Conservation (phyloP, 2,329 filamentous ascomycete genomes). For the Calycina marina region DNA sequence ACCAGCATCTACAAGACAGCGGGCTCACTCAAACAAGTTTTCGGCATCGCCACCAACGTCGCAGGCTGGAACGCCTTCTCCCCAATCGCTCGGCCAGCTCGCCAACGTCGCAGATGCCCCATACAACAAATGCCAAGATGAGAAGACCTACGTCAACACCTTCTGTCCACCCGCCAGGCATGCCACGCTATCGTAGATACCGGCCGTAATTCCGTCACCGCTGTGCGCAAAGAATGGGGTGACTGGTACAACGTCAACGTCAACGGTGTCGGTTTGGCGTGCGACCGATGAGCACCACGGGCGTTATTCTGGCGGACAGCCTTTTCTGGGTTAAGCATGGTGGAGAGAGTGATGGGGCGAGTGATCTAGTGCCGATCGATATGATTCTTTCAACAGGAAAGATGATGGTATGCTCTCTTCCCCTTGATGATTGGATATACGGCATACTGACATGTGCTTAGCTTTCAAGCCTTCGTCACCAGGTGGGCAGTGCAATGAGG, state of each 20-base stretch:
- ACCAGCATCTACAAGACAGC: not conserved
- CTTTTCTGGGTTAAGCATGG: slow-evolving; percentile 25
- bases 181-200: slow-evolving; percentile 34
- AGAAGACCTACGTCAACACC: slow-evolving; percentile 26
- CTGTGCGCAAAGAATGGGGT: slow-evolving; percentile 28
- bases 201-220: slow-evolving; percentile 33
- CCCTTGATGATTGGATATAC: slow-evolving; percentile 22
- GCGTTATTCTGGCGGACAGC: slow-evolving; percentile 18
- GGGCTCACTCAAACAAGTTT: slow-evolving; percentile 33
- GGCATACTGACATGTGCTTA: slow-evolving; percentile 2
- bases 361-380: slow-evolving; percentile 26
- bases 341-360: slow-evolving; percentile 20
- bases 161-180: slow-evolving; percentile 24
- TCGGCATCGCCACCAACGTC: slow-evolving; percentile 43
- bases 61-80: slow-evolving; percentile 37
- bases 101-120: slow-evolving; percentile 27
- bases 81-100: slow-evolving; percentile 16
- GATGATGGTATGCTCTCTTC: slow-evolving; percentile 40
- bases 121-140: slow-evolving; percentile 33
- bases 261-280: slow-evolving; percentile 23
- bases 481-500: slow-evolving; percentile 30
- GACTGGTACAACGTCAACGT: slow-evolving; percentile 29
- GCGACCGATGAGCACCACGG: slow-evolving; percentile 16
- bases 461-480: slow-evolving; percentile 28
- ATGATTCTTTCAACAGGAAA: slow-evolving; percentile 34